Percentiles rank a stretch among this genome's conserved stretches.
Conservation (phyloP, 257 asterid species). For the Prunella vulgaris region DNA sequence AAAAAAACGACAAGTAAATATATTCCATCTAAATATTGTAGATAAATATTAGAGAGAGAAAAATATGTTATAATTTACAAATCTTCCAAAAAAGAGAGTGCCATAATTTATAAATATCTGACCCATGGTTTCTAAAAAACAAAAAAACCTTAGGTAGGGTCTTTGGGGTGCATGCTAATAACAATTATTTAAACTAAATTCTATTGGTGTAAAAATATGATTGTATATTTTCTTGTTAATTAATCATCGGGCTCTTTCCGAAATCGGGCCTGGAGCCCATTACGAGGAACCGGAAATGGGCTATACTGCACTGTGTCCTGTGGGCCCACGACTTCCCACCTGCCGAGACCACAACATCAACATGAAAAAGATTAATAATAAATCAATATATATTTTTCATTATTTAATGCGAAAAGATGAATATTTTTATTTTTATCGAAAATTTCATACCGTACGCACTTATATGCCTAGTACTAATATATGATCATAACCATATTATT, state of each 20-base stretch:
- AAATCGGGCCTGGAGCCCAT: constrained; percentile 68
- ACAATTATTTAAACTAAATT: constrained; percentile 10
- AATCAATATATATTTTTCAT: not conserved
- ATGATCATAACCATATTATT: too few species aligned
- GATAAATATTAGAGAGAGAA: not conserved
- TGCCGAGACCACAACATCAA: constrained; percentile 33
- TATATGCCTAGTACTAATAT: too few species aligned
- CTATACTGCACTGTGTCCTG: constrained; percentile 41
- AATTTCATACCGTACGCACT: too few species aligned
- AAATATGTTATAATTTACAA: not conserved
- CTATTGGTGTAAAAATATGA: too few species aligned
- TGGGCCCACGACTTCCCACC: constrained; percentile 67
- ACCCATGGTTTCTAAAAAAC: constrained; percentile 8
- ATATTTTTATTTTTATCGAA: too few species aligned
- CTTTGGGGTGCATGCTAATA: not conserved
- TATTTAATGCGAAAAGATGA: too few species aligned
- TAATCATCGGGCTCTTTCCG: constrained; percentile 46
- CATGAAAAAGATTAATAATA: not conserved
- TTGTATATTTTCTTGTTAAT: too few species aligned
- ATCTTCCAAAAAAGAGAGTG: not conserved
- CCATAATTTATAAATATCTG: not conserved
- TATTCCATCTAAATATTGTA: not conserved
- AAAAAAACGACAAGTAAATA: not conserved
- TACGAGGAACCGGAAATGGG: constrained; percentile 76
- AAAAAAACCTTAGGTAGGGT: constrained; percentile 7